Base-by-base conservation (phyloP, 306 rosid genomes). In the Cucumis cinereus region DNA sequence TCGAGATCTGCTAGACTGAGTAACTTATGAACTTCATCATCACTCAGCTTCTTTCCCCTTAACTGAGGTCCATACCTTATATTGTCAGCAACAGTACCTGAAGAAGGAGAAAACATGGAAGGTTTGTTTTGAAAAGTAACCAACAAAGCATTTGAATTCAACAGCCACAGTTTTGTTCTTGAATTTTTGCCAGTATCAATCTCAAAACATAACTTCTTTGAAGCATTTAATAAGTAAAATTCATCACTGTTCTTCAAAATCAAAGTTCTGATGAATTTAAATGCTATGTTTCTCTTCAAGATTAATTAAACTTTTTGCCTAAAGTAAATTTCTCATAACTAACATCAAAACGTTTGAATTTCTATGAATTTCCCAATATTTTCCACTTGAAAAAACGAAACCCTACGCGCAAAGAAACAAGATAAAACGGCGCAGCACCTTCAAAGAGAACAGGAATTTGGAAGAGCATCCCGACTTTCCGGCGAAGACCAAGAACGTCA, bases 401-500 rank as follows among this genome's bases (percentile, higher is more conserved):
- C 17, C 33, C 63, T 56, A 22, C 17, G 33, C 4, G 17, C 11
- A 4, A 58, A 26, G 9, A 58, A 58, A 58, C 64, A 12, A 13
- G 64, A 58, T 36, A 24, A 24, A 24, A 24, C 30, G 64, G 10
- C 9, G 64, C 36, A 85, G 64, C 64, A 85, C 98, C 98, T 88
- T 88, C 87, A 49, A 93, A 91, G 73, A 93, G 92, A 53, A 90
- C 97, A 9, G 98, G 98, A 77, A 91, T 88, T 88, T 93, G 98
- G 78, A 93, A 91, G 79, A 93, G 97, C 98, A 93, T 93, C 64
- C 91, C 97, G 14, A 93, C 98, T 82, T 85, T 89, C 23, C 98
- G 92, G 69, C 97, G 96, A 38, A 93, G 97, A n/a, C 64, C 69
- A 71, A 88, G 89, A n/a, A 89, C 97, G 55, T 91, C 97, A 17